These are phyloP conservation scores for Lophiotrema nucula DNA, from an alignment of 495 filamentous ascomycete genomes.

Conservation along the genomic window DNA sequence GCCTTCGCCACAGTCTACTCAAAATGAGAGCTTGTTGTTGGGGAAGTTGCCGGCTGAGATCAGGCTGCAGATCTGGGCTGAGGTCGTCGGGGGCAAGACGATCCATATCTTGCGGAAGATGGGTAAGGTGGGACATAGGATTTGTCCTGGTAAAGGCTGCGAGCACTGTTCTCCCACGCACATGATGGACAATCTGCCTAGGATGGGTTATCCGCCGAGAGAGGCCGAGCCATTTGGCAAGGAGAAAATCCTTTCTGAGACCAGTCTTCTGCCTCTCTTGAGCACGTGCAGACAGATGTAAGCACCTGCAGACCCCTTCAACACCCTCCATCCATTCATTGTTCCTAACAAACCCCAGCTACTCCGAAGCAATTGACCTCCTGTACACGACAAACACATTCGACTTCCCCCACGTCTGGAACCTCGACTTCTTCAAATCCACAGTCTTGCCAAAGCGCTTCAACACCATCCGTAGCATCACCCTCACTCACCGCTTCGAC, in stretches of 20 bases:
- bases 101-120: constrained; percentile 28
- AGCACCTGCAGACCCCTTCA: too few relatives aligned
- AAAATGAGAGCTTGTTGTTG: too few relatives aligned
- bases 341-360: background rate
- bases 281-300: constrained; percentile 25
- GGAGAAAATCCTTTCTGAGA: constrained; percentile 9
- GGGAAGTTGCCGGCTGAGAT: constrained; percentile 25
- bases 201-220: too few relatives aligned
- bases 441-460: constrained; percentile 27
- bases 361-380: constrained; percentile 23
- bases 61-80: constrained; percentile 15
- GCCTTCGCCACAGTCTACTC: too few relatives aligned
- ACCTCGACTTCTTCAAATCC: constrained; percentile 23
- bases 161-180: constrained; percentile 25
- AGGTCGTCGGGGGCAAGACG: constrained; percentile 14
- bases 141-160: constrained; percentile 17
- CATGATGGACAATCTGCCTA: constrained; percentile 24
- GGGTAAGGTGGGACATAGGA: constrained; percentile 22
- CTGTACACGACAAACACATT: constrained; percentile 30
- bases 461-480: background rate
- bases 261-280: constrained; percentile 18
- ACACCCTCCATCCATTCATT: background rate
- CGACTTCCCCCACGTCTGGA: constrained; percentile 28
- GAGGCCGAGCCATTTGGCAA: constrained; percentile 2
- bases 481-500: background rate